Evolutionary conservation across 768 basidiomycete species (phyloP), one percentile per base, ranked within the genome.

Genomic region (Pleurotus salmoneostramineus): DNA sequence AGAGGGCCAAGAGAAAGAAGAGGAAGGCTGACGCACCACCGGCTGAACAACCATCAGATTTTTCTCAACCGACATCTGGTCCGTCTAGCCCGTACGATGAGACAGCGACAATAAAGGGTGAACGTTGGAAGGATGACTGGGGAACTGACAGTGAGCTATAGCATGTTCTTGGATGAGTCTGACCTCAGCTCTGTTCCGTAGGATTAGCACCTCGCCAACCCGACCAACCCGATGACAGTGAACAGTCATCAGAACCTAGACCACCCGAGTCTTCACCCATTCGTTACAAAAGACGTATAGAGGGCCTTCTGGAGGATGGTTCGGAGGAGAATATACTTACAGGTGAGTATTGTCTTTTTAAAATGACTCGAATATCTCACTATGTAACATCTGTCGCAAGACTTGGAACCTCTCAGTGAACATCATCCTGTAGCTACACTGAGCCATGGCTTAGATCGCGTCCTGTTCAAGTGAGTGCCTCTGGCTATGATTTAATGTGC

Each of bases 391-490:
- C 21, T 27, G 21, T 27, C 21, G 21, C 21, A 27, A 85, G 84
- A 83, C 51, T 48, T 83, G 17, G 45, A 65, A 3, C 70, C 77
- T 1, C 69, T 72, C 4, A 68, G 71, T 0, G 66, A 73, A 7
- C 76, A 81, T 34, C 75, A 75, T 31, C 80, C 81, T 21, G 73
- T 91, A 17, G 79, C 89, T 0, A 73, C 65, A 6, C 75, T 92
- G 5, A 75, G 81, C 0, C 87, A 88, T 61, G 82, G 83, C 8
- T 74, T 94, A 5, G 82, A 86, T 42, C 78, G 88, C 3, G 88
- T 88, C 0, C 71, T 93, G 37, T 91, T 91, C 78, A 91, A 87
- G 89, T 91, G 65, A 50, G 83, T 76, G 33, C 32, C 36, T 17
- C 8, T 15, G 8, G 40, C 8, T 10, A 27, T 27, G 21, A 27